These are phyloP conservation scores for Insectozyma bohioensis DNA, from an alignment of 1,139 yeast genomes.

Conservation along the genomic window DNA sequence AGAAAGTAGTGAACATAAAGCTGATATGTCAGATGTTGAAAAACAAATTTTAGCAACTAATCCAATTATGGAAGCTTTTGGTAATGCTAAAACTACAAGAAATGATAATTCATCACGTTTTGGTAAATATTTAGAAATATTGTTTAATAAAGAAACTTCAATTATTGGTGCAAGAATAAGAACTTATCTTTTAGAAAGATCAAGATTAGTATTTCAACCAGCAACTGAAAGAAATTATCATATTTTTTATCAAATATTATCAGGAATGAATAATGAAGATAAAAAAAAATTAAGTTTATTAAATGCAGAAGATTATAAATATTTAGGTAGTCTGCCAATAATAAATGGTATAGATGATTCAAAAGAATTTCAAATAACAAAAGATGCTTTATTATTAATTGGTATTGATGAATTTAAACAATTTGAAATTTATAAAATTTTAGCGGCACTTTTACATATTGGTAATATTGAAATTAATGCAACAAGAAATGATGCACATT, in stretches of 20 bases:
- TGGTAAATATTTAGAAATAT: conserved; percentile 91
- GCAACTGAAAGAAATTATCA: conserved; percentile 87
- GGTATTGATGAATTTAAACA: conserved; percentile 69
- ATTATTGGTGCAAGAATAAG: conserved; percentile 94
- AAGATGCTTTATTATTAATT: conserved; percentile 72
- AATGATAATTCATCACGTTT: conserved; percentile 97
- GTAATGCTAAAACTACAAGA: conserved; percentile 97
- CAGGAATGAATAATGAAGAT: conserved; percentile 67
- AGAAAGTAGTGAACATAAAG: conserved; percentile 36
- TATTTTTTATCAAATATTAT: conserved; percentile 86
- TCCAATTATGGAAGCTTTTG: conserved; percentile 98
- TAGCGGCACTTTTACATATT: conserved; percentile 88
- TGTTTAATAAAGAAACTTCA: conserved; percentile 69
- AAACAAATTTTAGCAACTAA: conserved; percentile 94
- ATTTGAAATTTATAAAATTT: conserved; percentile 66
- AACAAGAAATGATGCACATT: conserved; percentile 79
- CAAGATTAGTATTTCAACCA: conserved; percentile 94
- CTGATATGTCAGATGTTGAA: conserved; percentile 89
- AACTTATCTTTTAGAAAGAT: conserved; percentile 89
- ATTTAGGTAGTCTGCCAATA: conserved; percentile 76
- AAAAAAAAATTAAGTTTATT: conserved; percentile 61
- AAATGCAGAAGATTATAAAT: conserved; percentile 67
- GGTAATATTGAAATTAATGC: conserved; percentile 92
- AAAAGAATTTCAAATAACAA: conserved; percentile 71
- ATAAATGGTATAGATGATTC: conserved; percentile 84